Evolutionary conservation across 2,329 filamentous ascomycete genomes (phyloP).

Genomic region (Monosporascus sp.): DNA sequence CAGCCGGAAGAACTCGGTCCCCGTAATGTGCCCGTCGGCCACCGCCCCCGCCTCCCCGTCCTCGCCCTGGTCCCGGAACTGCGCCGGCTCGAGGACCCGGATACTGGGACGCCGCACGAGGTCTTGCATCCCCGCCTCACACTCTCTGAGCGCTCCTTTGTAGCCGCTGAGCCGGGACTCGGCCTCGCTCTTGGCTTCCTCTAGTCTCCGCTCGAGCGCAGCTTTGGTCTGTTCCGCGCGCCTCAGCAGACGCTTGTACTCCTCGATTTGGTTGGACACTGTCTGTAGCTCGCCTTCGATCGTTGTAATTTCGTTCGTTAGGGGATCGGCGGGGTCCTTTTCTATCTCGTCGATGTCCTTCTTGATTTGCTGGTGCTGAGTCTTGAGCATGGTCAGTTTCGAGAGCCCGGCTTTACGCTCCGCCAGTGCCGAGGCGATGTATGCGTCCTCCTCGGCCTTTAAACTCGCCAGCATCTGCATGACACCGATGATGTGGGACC

Average conservation of each 20-base stretch:
- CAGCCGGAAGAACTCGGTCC: constrained; percentile 53
- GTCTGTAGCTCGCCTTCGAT: constrained; percentile 49
- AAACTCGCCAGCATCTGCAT: constrained; percentile 60
- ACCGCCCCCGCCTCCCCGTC: constrained; percentile 12
- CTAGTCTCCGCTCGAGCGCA: constrained; percentile 54
- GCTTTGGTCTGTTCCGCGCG: constrained; percentile 55
- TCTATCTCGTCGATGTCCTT: constrained; percentile 50
- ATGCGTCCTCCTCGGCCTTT: constrained; percentile 62
- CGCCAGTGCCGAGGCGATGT: constrained; percentile 51
- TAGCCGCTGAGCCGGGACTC: constrained; percentile 71
- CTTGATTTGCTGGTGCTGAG: constrained; percentile 43
- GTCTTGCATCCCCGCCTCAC: constrained; percentile 55
- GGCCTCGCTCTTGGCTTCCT: constrained; percentile 57
- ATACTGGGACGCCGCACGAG: constrained; percentile 56
- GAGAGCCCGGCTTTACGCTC: constrained; percentile 52
- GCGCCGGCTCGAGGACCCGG: constrained; percentile 44
- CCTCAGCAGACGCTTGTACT: constrained; percentile 58
- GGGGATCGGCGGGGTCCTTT: constrained; percentile 49
- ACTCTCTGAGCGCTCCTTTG: constrained; percentile 57
- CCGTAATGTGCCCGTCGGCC: constrained; percentile 24
- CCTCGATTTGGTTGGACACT: constrained; percentile 58
- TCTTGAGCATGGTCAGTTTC: constrained; percentile 48
- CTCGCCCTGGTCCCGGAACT: constrained; percentile 23
- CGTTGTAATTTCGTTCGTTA: constrained; percentile 54
- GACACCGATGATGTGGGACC: constrained; percentile 57